phyloP scores from a whole-genome alignment of 768 basidiomycete genomes.

The Glaciozyma antarctica region DNA sequence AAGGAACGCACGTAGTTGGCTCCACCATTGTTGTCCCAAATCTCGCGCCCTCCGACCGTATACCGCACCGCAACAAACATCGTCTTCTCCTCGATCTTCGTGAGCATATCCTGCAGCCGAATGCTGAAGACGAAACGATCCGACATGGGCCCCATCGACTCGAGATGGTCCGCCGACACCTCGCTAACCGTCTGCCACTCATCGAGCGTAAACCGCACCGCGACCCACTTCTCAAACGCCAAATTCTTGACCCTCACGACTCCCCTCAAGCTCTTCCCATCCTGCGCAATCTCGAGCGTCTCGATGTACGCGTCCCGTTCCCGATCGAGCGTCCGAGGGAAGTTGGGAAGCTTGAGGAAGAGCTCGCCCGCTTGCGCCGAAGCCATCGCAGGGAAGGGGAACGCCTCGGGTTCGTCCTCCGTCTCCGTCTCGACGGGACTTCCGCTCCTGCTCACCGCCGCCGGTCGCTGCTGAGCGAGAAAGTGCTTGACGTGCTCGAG shows the following conservation, averaged over 20 bases:
- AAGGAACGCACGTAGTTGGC: constrained; percentile 51
- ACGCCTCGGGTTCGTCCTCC: constrained; percentile 42
- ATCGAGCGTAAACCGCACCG: constrained; percentile 85
- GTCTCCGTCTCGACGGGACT: constrained; percentile 58
- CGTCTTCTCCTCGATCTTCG: constrained; percentile 69
- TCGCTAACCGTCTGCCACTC: constrained; percentile 94
- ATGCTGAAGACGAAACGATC: constrained; percentile 73
- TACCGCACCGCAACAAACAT: constrained; percentile 64
- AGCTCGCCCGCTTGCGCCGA: constrained; percentile 30
- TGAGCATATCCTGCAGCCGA: constrained; percentile 63
- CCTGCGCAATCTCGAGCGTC: constrained; percentile 42
- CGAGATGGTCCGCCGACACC: constrained; percentile 64
- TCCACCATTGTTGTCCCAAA: constrained; percentile 85
- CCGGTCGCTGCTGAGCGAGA: constrained; percentile 85
- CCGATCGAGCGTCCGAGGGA: constrained; percentile 45
- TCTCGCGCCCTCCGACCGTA: constrained; percentile 57
- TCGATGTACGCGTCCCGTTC: constrained; percentile 42
- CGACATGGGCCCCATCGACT: constrained; percentile 42
- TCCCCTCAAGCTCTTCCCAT: constrained; percentile 54
- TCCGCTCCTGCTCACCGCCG: constrained; percentile 82
- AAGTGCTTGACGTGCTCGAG: constrained; percentile 93
- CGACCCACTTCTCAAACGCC: constrained; percentile 76
- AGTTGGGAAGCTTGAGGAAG: constrained; percentile 59
- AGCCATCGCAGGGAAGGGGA: constrained; percentile 40
- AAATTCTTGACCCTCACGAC: constrained; percentile 71